Evolutionary conservation across 1,284 basidiomycete species (phyloP).

Genomic region (Trametes hirsuta): DNA sequence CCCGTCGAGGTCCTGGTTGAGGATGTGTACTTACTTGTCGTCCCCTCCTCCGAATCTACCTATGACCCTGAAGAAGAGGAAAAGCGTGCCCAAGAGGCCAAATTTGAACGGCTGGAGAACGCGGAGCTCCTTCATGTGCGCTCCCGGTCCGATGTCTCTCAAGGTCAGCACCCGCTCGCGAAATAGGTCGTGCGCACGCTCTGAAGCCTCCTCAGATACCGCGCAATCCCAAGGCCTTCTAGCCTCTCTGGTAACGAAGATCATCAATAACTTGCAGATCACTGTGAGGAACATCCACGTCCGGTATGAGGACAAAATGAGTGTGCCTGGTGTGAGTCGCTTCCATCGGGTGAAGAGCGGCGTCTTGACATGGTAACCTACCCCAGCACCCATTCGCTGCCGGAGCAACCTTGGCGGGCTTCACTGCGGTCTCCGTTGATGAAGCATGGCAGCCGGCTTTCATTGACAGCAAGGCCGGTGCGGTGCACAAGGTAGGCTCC

Average conservation of each 20-base stretch:
- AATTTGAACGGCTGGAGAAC: conserved; percentile 87
- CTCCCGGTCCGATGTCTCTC: conserved; percentile 57
- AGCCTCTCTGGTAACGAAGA: conserved; percentile 86
- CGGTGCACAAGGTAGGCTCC: conserved; percentile 83
- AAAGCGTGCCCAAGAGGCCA: conserved; percentile 79
- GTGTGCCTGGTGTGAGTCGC: conserved; percentile 81
- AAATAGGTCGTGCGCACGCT: conserved; percentile 2
- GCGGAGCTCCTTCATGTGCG: conserved; percentile 86
- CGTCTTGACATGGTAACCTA: background rate
- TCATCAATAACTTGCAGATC: conserved; percentile 97
- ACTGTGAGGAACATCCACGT: conserved; percentile 95
- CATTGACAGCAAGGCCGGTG: conserved; percentile 87
- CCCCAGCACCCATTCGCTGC: conserved; percentile 90
- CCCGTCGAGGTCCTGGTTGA: conserved; percentile 93
- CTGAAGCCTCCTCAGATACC: conserved; percentile 45
- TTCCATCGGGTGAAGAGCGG: too few species aligned
- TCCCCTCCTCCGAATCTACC: conserved; percentile 75
- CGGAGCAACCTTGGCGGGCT: conserved; percentile 90
- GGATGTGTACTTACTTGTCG: conserved; percentile 95
- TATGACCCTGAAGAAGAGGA: conserved; percentile 89
- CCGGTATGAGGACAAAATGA: conserved; percentile 95
- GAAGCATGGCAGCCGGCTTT: conserved; percentile 93
- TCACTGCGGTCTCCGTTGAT: conserved; percentile 94
- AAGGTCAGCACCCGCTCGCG: conserved; percentile 40
- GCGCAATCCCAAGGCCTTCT: conserved; percentile 83